A percentile compares a stretch with the other conserved stretches of the same genome.
phyloP scores from a whole-genome alignment of 352 stramenopile genomes.

The Phytophthora uliginosa region DNA sequence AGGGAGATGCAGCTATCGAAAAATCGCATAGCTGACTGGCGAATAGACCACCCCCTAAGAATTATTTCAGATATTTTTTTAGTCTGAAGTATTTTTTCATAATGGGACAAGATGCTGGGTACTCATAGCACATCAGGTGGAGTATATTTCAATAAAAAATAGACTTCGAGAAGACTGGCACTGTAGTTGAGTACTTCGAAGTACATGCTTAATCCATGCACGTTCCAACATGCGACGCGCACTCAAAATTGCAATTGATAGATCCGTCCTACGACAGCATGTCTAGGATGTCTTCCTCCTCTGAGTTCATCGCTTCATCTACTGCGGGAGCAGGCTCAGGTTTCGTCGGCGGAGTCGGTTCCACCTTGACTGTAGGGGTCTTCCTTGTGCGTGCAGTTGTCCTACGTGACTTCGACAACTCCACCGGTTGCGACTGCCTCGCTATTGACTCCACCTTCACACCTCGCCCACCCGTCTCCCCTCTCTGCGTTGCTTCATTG shows the following conservation, averaged over 20 bases:
- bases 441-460: neutral
- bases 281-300: slow-evolving; percentile 71
- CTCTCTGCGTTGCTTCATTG: slow-evolving; percentile 17
- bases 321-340: neutral
- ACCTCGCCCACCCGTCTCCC: neutral
- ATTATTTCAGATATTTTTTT: too few species aligned
- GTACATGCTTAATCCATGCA: too few species aligned
- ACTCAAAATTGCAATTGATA: neutral
- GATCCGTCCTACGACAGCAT: slow-evolving; percentile 43
- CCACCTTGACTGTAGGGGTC: neutral
- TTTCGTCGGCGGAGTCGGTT: slow-evolving; percentile 3
- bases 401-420: neutral
- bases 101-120: too few species aligned
- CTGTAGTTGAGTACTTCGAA: too few species aligned
- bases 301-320: slow-evolving; percentile 42
- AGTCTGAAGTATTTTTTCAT: too few species aligned
- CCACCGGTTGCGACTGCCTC: neutral
- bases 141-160: too few species aligned
- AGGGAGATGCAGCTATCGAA: too few species aligned
- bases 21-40: too few species aligned
- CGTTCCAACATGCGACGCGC: too few species aligned
- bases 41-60: too few species aligned
- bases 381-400: neutral
- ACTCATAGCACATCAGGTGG: too few species aligned
- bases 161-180: too few species aligned